These are phyloP conservation scores for Ganoderma lingzhi DNA, from an alignment of 1,284 basidiomycete genomes.

Conservation along the genomic window DNA sequence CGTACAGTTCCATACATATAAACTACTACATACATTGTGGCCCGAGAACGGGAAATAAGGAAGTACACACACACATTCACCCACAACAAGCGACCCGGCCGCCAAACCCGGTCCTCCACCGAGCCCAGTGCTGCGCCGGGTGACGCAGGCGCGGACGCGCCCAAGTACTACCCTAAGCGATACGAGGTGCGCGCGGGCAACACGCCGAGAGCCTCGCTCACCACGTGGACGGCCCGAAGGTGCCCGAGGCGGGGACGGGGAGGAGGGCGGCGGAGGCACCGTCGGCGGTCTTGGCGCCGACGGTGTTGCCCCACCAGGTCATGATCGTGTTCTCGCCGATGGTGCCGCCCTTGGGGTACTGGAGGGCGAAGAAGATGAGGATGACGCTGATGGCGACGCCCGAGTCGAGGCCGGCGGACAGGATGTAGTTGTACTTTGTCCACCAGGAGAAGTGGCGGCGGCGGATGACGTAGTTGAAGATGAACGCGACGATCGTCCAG, in stretches of 20 bases:
- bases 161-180: neutral
- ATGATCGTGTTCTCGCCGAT: conserved; percentile 49
- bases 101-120: neutral
- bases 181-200: neutral
- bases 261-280: conserved; percentile 40
- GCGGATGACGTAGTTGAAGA: conserved; percentile 55
- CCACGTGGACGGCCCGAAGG: conserved; percentile 46
- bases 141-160: neutral
- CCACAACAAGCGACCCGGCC: neutral
- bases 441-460: conserved; percentile 52
- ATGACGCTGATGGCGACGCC: conserved; percentile 54
- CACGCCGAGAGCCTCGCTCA: neutral
- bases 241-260: conserved; percentile 41
- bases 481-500: conserved; percentile 49
- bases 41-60: neutral
- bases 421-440: conserved; percentile 60
- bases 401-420: conserved; percentile 60
- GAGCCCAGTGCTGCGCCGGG: neutral
- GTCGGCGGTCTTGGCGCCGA: conserved; percentile 44
- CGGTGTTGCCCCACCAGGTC: conserved; percentile 54
- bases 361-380: conserved; percentile 58
- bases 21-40: neutral
- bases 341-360: conserved; percentile 51
- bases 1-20: neutral
- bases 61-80: neutral